Evolutionary conservation across 805 yeast species (phyloP).

Genomic region (Ogataea naganishii): DNA sequence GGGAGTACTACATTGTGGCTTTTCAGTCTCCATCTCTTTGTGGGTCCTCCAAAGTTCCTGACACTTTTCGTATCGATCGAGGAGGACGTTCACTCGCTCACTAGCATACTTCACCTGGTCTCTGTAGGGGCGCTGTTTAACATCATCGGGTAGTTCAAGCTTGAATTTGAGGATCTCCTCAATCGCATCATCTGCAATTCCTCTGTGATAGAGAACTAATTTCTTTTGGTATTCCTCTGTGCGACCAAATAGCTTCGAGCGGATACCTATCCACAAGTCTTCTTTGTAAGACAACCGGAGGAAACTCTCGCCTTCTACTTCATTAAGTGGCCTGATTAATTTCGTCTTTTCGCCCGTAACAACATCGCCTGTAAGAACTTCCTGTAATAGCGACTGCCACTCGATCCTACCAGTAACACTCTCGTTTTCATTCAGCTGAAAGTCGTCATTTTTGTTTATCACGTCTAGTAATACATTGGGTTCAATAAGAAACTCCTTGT

Average conservation of each 20-base stretch:
- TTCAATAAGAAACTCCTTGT: slow-evolving; percentile 25
- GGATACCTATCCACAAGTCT: slow-evolving; percentile 79
- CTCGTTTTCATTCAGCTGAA: slow-evolving; percentile 21
- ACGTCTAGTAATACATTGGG: slow-evolving; percentile 24
- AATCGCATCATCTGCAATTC: slow-evolving; percentile 63
- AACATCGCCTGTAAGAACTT: slow-evolving; percentile 92
- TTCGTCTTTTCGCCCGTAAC: slow-evolving; percentile 83
- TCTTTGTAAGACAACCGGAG: slow-evolving; percentile 51
- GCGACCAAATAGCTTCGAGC: slow-evolving; percentile 75
- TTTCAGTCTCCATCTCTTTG: slow-evolving; percentile 70
- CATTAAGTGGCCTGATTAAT: slow-evolving; percentile 41
- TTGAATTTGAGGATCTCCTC: slow-evolving; percentile 62
- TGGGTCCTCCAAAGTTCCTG: slow-evolving; percentile 74
- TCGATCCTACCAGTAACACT: slow-evolving; percentile 68
- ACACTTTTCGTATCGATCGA: slow-evolving; percentile 56
- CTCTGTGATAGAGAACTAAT: slow-evolving; percentile 59
- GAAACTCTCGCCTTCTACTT: slow-evolving; percentile 35
- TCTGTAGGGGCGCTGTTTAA: slow-evolving; percentile 10
- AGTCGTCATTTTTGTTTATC: slow-evolving; percentile 27
- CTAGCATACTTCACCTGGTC: slow-evolving; percentile 26
- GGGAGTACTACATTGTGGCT: slow-evolving; percentile 57
- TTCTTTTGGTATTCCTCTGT: slow-evolving; percentile 71
- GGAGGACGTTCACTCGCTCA: slow-evolving; percentile 43
- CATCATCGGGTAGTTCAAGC: slow-evolving; percentile 32
- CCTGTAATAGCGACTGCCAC: slow-evolving; percentile 91